Evolutionary conservation across 768 basidiomycete species (phyloP).

Genomic region (Mycena rebaudengoi): DNA sequence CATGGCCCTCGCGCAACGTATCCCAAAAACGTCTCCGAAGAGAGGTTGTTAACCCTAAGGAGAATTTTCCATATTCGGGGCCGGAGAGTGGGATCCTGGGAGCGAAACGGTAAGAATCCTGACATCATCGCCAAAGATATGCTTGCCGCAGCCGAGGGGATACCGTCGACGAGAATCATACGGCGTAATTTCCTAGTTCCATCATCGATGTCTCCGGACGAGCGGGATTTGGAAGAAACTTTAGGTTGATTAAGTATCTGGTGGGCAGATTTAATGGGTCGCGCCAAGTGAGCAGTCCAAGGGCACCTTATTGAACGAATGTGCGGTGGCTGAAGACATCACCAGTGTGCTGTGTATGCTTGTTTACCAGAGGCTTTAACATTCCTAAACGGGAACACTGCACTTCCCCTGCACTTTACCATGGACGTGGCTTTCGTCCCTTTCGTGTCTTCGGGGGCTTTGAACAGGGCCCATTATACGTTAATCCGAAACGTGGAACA

Average conservation of each 20-base stretch:
- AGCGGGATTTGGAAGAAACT: constrained; percentile 67
- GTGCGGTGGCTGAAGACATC: constrained; percentile 56
- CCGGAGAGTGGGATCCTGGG: constrained; percentile 82
- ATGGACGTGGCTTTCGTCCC: constrained; percentile 84
- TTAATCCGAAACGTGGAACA: constrained; percentile 79
- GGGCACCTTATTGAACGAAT: constrained; percentile 74
- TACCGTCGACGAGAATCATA: constrained; percentile 90
- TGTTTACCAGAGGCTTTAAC: not conserved
- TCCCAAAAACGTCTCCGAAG: constrained; percentile 77
- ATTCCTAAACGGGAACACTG: constrained; percentile 2
- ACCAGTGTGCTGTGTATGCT: not conserved
- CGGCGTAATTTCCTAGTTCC: constrained; percentile 86
- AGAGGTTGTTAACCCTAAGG: constrained; percentile 79
- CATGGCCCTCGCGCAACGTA: constrained; percentile 89
- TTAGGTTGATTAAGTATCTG: constrained; percentile 74
- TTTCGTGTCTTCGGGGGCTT: constrained; percentile 80
- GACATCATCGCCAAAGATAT: not conserved
- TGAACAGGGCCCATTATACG: constrained; percentile 77
- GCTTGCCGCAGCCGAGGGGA: constrained; percentile 76
- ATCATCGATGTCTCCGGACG: constrained; percentile 72
- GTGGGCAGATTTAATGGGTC: too few species aligned
- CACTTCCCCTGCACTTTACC: not conserved
- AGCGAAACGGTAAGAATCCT: not conserved
- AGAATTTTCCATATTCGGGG: constrained; percentile 96
- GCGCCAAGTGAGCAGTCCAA: too few species aligned